Evolutionary conservation across 2,329 filamentous ascomycete genomes (phyloP), one percentile per base, ranked within the genome.

Genomic region (Nakataea oryzae): DNA sequence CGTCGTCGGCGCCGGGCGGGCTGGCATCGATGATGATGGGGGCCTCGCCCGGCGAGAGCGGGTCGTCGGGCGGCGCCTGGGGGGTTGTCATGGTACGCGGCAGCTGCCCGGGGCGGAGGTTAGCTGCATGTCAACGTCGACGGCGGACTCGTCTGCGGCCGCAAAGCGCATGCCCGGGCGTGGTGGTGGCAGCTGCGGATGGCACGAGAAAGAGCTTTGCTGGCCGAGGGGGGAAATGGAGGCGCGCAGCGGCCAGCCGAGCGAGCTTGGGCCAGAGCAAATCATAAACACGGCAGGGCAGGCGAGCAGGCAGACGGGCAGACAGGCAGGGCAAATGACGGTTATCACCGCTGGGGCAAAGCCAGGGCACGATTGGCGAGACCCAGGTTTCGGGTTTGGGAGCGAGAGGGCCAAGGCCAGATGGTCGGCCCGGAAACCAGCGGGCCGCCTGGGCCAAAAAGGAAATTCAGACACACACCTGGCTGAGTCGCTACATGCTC

Each of bases 51-150:
- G 61, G 61, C 30, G 58, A 62, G 30, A 57, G 61, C 29, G 64
- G 62, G 56, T 65, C 66, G 58, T 65, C 65, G 32, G 63, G 54
- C 14, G 67, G 28, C 55, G 57, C 59, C 14, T 62, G 65, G 21
- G 64, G 59, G 47, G 64, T 58, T 57, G 66, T 60, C 67, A 69
- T 69, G 62, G 59, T 69, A 50, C 65, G 65, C 41, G 27, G 59
- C 58, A 41, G 58, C 24, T 56, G 24, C 47, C 32, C 58, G 30
- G 34, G 32, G 30, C 24, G 21, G 56, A 32, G 57, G 60, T 64
- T 64, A 65, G 65, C 62, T 41, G 54, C 59, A 62, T 63, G 60
- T 61, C 62, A 58, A 26, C 58, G 47, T 59, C 11, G 17, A 50
- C 21, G 41, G 41, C n/a, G 14, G 7, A 4, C 3, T 21, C 41